Base-by-base conservation (phyloP, 2,329 filamentous ascomycete species). In the Byssochlamys sp. region DNA sequence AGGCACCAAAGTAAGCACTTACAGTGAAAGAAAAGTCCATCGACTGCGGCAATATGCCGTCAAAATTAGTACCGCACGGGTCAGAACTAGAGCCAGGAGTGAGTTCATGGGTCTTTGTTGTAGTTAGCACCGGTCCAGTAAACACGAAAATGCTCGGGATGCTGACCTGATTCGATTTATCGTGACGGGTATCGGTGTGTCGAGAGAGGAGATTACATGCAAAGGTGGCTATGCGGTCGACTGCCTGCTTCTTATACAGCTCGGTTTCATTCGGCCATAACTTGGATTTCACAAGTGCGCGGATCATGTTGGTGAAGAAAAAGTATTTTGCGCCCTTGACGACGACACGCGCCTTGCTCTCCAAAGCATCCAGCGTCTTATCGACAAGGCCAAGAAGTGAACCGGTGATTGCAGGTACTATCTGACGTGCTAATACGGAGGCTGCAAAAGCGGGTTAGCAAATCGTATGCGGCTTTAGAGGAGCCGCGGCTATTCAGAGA, bases 271-370 rank as follows among this genome's bases (percentile, higher is more conserved):
- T 57, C 0, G 71, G 70, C 69, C 69, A 72, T 9, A 73, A 55
- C 53, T 65, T 69, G 25, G 67, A 58, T 55, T 73, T 73, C 31
- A 70, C 71, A 3, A 73, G 54, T 5, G 70, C 67, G 6, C 69
- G 58, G 28, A 73, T 67, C 1, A 71, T 73, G 1, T 69, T 73
- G 56, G 73, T 64, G 58, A 73, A 73, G 57, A 72, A 73, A 58
- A 73, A 74, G 45, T 73, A 70, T 50, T 73, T 74, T 2, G 71
- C 71, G 1, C 71, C 71, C 55, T 74, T 74, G 56, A 71, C 63
- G 2, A 74, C 63, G 2, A 69, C 60, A 2, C 70, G 59, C 12
- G 67, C 66, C 2, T 66, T 66, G n/a, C 58, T 59, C 59, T 73
- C 70, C 5, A 74, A 61, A 12, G 65, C 65, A 12, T 65, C 45